A percentile compares a stretch with the other conserved stretches of the same genome.
Evolutionary conservation across 768 basidiomycete species (phyloP).

Genomic region (Phylloporus rhodoxanthus): DNA sequence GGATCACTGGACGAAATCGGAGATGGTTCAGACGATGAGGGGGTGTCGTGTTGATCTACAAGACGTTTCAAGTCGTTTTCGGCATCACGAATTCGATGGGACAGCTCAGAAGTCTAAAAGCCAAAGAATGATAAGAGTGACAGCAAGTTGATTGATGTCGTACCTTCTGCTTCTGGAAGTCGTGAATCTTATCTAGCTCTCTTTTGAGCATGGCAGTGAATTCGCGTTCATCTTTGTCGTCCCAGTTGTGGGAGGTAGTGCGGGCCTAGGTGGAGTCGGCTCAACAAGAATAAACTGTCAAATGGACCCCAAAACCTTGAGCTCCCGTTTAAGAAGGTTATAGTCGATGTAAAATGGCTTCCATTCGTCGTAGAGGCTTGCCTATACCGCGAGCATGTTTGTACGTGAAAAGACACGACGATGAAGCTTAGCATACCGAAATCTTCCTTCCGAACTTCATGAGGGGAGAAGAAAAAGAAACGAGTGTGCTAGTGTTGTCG

Average conservation of each 20-base stretch:
- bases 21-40: constrained; percentile 21
- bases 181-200: constrained; percentile 91
- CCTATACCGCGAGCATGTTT: constrained; percentile 36
- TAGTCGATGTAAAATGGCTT: constrained; percentile 87
- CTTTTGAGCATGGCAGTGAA: constrained; percentile 74
- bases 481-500: no score
- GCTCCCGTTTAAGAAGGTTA: constrained; percentile 79
- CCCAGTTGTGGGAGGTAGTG: constrained; percentile 61
- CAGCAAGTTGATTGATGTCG: not conserved
- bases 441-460: constrained; percentile 88
- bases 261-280: constrained; percentile 32
- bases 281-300: not conserved
- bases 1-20: constrained; percentile 36
- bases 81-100: constrained; percentile 73
- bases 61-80: constrained; percentile 77
- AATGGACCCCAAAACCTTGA: constrained; percentile 53
- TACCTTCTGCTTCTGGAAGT: constrained; percentile 89
- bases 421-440: constrained; percentile 37
- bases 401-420: not conserved
- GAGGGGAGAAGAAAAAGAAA: not conserved
- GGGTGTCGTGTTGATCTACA: constrained; percentile 49
- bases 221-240: constrained; percentile 69
- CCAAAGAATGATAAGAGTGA: not conserved
- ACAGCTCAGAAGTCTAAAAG: constrained; percentile 70
- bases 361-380: constrained; percentile 87